A percentile compares a stretch with the other conserved stretches of the same genome.
phyloP scores from a whole-genome alignment of 495 filamentous ascomycete genomes.

The Hyaloscypha finlandica region DNA sequence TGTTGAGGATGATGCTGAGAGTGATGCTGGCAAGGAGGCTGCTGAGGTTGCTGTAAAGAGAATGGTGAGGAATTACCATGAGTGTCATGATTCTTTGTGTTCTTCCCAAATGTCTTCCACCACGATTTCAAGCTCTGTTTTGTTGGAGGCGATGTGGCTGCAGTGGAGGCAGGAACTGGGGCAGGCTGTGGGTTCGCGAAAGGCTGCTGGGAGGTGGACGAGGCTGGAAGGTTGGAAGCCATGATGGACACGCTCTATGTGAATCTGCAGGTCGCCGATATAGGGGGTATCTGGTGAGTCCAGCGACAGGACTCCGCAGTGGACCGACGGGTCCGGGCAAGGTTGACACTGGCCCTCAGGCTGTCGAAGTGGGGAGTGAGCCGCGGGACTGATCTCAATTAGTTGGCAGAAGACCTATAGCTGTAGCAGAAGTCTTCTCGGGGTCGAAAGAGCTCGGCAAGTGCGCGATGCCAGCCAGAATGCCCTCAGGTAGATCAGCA shows the following conservation, averaged over 20 bases:
- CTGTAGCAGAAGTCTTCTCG: neutral
- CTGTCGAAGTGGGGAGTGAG: slow-evolving; percentile 4
- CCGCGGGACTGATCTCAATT: neutral
- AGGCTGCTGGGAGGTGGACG: slow-evolving; percentile 32
- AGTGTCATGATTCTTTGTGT: slow-evolving; percentile 22
- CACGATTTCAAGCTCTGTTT: slow-evolving; percentile 78
- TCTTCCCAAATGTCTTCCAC: slow-evolving; percentile 83
- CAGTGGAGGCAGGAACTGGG: slow-evolving; percentile 16
- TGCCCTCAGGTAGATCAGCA: neutral
- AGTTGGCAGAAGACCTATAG: neutral
- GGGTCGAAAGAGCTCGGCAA: neutral
- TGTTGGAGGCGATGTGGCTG: slow-evolving; percentile 65
- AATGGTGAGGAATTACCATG: slow-evolving; percentile 25
- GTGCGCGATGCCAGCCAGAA: neutral
- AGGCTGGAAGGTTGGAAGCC: slow-evolving; percentile 22
- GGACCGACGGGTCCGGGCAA: slow-evolving; percentile 19
- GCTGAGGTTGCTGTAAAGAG: neutral
- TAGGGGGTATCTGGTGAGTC: neutral
- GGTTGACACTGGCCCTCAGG: slow-evolving; percentile 12
- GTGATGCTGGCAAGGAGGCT: too few species aligned
- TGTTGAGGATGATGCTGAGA: neutral
- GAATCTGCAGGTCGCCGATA: slow-evolving; percentile 13
- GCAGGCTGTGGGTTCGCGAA: slow-evolving; percentile 31
- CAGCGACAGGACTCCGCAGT: slow-evolving; percentile 9
- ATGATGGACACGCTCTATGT: slow-evolving; percentile 9